Base-by-base conservation (phyloP, 202 grass and related monocot genomes). In the Panicum virgatum region DNA sequence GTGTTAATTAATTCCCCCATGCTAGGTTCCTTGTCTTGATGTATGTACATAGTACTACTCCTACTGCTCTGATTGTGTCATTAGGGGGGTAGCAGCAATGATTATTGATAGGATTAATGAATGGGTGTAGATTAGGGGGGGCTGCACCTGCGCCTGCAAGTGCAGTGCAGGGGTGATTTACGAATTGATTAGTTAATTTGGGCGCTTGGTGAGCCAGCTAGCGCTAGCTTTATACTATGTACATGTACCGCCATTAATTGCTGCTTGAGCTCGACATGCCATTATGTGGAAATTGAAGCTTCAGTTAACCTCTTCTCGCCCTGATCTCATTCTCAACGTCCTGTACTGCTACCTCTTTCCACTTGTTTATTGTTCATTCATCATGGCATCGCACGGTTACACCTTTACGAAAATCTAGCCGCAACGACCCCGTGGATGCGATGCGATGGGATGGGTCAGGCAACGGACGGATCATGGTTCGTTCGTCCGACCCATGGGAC, bases 121-220 rank as follows among this genome's bases (percentile, higher is more conserved):
- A 59, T 72, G 40, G 25, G 20, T 76, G 88, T 82, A 73, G 87
- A 77, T 89, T 81, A 67, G 72, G 32, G 72, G 43, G 47, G n/a
- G 22, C n/a, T n/a, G n/a, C n/a, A n/a, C n/a, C n/a, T 69, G 30
- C 51, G 10, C 2, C 29, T 22, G 46, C 46, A 6, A 8, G 9
- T 7, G 46, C 32, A 13, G 20, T 39, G 61, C 61, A 50, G 10
- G 30, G 38, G 20, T 34, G 9, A 59, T 81, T 59, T 56, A 32
- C 23, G 73, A 66, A 73, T 78, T 73, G 78, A 59, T 89, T 76
- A 73, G 69, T 89, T 82, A 86, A 82, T 82, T 65, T 85, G 87
- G 67, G 71, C 52, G 37, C 14, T 69, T 63, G 65, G 63, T 77
- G 79, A 79, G 59, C 69, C 69, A 80, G 81, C 81, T 74, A 68